Evolutionary conservation across 495 filamentous ascomycete genomes (phyloP), one percentile per base, ranked within the genome.

Genomic region (Penicillium coprophilum): DNA sequence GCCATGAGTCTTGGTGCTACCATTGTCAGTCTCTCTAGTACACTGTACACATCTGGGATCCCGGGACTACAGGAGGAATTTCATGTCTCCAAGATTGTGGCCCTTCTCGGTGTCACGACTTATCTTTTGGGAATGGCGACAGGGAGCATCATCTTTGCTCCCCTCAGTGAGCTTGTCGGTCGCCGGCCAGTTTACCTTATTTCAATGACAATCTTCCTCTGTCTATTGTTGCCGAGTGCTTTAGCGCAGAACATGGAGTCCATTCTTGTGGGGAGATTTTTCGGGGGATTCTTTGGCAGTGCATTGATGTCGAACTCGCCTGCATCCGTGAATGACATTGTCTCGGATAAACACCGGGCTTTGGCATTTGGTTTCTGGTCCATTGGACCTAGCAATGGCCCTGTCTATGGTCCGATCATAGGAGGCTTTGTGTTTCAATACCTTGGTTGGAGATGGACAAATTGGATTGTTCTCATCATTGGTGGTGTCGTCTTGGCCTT

Each of bases 361-460:
- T 68, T 94, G 17, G 82, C 83, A 19, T 86, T 94, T 64, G 85
- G 82, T 3, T 75, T 90, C 27, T 95, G 87, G 84, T 81, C 74
- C 51, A 83, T 92, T 41, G 90, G 89, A 0, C 89, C 91, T 3
- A 77, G 91, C 57, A 92, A 92, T 56, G 91, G 89, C 12, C 86
- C 88, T 21, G 82, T 75, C 24, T 34, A 66, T 58, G 81, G 79
- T 1, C 87, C 84, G 0, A 73, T 91, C 1, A 84, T 92, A 51
- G 90, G 88, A 27, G 90, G 90, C 0, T 91, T 92, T 61, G 81
- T 89, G 4, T 73, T 68, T 20, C 69, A 78, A 54, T 87, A 88
- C 64, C 77, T 92, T 23, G 90, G 90, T 9, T 96, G 91, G 91
- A 71, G 89, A 28, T 95, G 89, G 89, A 86, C 84, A n/a, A 89